Base-by-base conservation (phyloP, 768 basidiomycete species). In the Crepidotus variabilis region DNA sequence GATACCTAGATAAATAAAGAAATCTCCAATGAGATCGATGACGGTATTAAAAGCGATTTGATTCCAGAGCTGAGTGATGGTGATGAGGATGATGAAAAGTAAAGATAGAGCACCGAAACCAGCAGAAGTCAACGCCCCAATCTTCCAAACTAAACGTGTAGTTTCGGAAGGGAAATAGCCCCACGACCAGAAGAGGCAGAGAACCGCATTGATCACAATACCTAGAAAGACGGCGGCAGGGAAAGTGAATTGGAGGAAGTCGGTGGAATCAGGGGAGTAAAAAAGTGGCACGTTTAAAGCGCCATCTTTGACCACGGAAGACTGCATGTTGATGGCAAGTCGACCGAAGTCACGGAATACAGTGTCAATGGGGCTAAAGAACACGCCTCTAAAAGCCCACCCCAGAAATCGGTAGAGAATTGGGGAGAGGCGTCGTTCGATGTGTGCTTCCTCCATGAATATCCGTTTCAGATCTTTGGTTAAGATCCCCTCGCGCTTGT, bases 121-220 rank as follows among this genome's bases (percentile, higher is more conserved):
- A n/a, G 55, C 55, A 5, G 55, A 45, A 18, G 43, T 51, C 43
- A 51, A 35, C 1, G 55, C 49, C 18, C 32, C 45, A 39, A 46
- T 34, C 32, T 49, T 48, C 55, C 55, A 56, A 22, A 56, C 50
- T 18, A 56, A 32, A 28, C 55, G 48, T n/a, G 48, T 50, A 16
- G 49, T 51, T 6, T 43, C 48, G 16, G 55, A 56, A 8, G 55
- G 55, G 18, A 56, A 56, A n/a, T 56, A 49, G 5, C 55, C 55
- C 55, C 55, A 56, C 18, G 55, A 56, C 55, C 55, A 56, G 43
- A 56, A 56, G 18, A 56, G 43, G 50, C 55, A 50, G 28, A 39
- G 48, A 20, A 56, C 55, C 7, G 50, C 43, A 28, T 50, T 50
- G 43, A 56, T 49, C 23, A 34, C 55, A 35, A 51, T 51, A 16